These are phyloP conservation scores for Dactylella cylindrospora DNA, from an alignment of 2,329 filamentous ascomycete genomes.

Conservation along the genomic window DNA sequence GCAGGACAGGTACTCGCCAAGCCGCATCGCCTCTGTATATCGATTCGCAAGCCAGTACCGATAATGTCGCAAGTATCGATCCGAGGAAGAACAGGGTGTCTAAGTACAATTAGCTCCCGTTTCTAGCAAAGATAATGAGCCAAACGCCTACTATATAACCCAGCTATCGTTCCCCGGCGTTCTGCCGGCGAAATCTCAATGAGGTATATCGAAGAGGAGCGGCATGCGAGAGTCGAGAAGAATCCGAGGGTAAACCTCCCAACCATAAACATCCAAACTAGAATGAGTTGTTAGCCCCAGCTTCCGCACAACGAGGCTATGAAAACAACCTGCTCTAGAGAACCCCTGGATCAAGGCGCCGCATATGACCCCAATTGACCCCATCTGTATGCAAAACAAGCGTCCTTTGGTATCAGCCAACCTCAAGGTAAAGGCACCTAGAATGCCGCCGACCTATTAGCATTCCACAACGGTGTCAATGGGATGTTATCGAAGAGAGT, in stretches of 20 bases:
- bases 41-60: constrained; percentile 56
- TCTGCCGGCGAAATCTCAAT: constrained; percentile 66
- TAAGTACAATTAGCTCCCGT: not conserved
- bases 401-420: constrained; percentile 59
- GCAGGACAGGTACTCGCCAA: constrained; percentile 64
- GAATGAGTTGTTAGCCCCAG: not conserved
- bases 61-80: constrained; percentile 52
- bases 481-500: no score
- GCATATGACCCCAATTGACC: constrained; percentile 59
- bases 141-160: constrained; percentile 55
- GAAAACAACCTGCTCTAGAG: constrained; percentile 28
- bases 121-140: not conserved
- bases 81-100: constrained; percentile 57
- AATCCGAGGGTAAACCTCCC: constrained; percentile 61
- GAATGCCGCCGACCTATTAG: constrained; percentile 54
- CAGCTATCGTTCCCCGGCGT: constrained; percentile 63
- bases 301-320: not conserved
- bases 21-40: constrained; percentile 54
- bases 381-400: constrained; percentile 60
- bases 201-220: constrained; percentile 64
- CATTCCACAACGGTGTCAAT: no score
- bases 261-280: constrained; percentile 57
- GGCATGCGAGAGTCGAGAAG: constrained; percentile 62
- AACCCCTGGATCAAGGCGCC: constrained; percentile 56
- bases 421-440: constrained; percentile 58